Evolutionary conservation across 2,329 filamentous ascomycete species (phyloP).

Genomic region (Stagonosporopsis rhizophila): DNA sequence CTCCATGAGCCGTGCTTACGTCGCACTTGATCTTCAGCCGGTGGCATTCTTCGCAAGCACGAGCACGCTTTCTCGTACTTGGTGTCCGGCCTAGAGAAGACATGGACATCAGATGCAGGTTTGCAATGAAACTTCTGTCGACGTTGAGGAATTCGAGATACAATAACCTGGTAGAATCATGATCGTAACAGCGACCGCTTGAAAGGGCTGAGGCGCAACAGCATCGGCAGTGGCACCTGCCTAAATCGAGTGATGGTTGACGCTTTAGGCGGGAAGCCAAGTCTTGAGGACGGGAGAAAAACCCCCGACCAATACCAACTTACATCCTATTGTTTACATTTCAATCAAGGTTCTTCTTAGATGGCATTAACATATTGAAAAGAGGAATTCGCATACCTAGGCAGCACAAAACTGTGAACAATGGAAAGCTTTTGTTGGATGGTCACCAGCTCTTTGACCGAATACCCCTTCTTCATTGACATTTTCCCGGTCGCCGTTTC

Average conservation of each 20-base stretch:
- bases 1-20: conserved; percentile 23
- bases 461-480: background rate
- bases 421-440: background rate
- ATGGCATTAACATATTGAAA: background rate
- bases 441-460: background rate
- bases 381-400: background rate
- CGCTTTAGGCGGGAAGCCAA: conserved; percentile 8
- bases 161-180: background rate
- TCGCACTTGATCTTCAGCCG: conserved; percentile 43
- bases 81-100: background rate
- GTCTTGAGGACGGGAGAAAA: background rate
- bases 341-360: background rate
- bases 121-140: background rate
- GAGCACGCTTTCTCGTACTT: conserved; percentile 33
- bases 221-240: conserved; percentile 7
- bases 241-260: conserved; percentile 11
- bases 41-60: conserved; percentile 41
- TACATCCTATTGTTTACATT: background rate
- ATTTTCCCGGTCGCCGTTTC: background rate
- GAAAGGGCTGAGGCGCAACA: conserved; percentile 6
- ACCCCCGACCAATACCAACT: background rate
- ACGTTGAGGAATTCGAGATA: background rate
- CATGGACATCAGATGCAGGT: background rate
- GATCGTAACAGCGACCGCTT: background rate
- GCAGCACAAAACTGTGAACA: background rate